These are phyloP conservation scores for Mycothermus thermophilus DNA, from an alignment of 495 filamentous ascomycete genomes.

Conservation along the genomic window DNA sequence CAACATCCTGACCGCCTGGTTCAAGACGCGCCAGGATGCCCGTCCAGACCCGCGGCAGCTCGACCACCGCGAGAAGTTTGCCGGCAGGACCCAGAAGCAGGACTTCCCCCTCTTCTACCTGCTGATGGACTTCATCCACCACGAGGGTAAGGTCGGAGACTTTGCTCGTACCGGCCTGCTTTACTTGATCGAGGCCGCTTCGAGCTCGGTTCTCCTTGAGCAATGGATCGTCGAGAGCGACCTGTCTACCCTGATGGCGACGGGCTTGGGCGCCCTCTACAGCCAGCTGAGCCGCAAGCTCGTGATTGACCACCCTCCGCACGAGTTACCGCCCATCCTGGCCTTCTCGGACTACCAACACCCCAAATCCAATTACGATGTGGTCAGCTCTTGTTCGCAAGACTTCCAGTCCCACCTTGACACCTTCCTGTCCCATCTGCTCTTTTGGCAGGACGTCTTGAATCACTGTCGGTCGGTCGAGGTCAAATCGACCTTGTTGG, in stretches of 20 bases:
- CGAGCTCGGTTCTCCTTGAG: constrained; percentile 65
- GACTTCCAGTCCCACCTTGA: constrained; percentile 69
- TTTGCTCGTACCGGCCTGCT: constrained; percentile 93
- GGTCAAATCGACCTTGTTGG: constrained; percentile 79
- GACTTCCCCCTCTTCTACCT: constrained; percentile 94
- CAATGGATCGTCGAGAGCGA: constrained; percentile 97
- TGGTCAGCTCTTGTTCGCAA: constrained; percentile 53
- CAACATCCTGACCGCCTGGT: constrained; percentile 76
- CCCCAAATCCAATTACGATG: constrained; percentile 45
- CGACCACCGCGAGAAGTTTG: constrained; percentile 50
- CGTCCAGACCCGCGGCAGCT: constrained; percentile 31
- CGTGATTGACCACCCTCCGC: constrained; percentile 44
- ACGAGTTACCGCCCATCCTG: constrained; percentile 65
- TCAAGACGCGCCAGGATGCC: constrained; percentile 39
- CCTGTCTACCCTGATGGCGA: constrained; percentile 92
- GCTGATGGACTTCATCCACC: constrained; percentile 88
- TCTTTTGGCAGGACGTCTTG: constrained; percentile 97
- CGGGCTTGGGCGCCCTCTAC: constrained; percentile 85
- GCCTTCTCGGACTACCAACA: constrained; percentile 71
- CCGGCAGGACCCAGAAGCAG: constrained; percentile 73
- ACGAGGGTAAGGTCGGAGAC: constrained; percentile 82
- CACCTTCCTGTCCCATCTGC: constrained; percentile 84
- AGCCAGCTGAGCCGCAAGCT: constrained; percentile 79
- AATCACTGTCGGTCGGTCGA: constrained; percentile 87
- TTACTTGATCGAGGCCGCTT: constrained; percentile 90